phyloP scores from a whole-genome alignment of 2,329 filamentous ascomycete genomes.

The Paecilomyces dactylethromorphus region DNA sequence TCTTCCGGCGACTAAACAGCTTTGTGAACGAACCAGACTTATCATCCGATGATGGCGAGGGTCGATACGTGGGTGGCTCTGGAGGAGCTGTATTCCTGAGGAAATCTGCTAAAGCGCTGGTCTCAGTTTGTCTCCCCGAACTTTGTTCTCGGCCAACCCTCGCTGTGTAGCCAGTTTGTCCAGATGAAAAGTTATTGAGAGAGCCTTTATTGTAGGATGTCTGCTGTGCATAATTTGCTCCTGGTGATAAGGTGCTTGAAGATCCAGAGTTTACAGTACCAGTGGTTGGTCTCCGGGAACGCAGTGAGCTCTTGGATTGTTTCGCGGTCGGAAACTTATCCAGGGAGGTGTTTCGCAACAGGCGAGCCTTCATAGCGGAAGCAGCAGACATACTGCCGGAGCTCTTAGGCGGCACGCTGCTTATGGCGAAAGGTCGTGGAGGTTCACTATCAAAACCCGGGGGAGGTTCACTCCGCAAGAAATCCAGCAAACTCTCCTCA shows the following conservation, averaged over 20 bases:
- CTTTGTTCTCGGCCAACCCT: conserved; percentile 33
- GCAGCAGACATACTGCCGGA: conserved; percentile 10
- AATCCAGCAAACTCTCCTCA: conserved; percentile 43
- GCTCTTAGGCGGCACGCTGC: conserved; percentile 9
- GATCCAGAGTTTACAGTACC: not conserved
- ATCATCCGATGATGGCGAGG: conserved; percentile 8
- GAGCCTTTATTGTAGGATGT: conserved; percentile 15
- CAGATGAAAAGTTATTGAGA: conserved; percentile 20
- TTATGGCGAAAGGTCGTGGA: conserved; percentile 23
- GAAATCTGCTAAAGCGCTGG: conserved; percentile 66
- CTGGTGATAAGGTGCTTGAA: conserved; percentile 2
- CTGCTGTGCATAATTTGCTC: not conserved
- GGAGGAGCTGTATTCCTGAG: conserved; percentile 63
- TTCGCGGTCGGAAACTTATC: conserved; percentile 23
- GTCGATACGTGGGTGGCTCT: conserved; percentile 21
- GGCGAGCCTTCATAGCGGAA: conserved; percentile 27
- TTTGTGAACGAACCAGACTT: conserved; percentile 14
- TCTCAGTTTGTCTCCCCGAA: conserved; percentile 35
- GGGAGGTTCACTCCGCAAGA: conserved; percentile 40
- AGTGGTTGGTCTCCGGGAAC: conserved; percentile 13
- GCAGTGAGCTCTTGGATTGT: conserved; percentile 25
- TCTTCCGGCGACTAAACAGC: conserved; percentile 20
- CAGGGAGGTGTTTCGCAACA: conserved; percentile 23
- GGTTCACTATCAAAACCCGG: conserved; percentile 22
- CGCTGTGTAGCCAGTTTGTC: conserved; percentile 28